Base-by-base conservation (phyloP, 1,139 yeast species). In the Zygosaccharomyces pseudobailii region DNA sequence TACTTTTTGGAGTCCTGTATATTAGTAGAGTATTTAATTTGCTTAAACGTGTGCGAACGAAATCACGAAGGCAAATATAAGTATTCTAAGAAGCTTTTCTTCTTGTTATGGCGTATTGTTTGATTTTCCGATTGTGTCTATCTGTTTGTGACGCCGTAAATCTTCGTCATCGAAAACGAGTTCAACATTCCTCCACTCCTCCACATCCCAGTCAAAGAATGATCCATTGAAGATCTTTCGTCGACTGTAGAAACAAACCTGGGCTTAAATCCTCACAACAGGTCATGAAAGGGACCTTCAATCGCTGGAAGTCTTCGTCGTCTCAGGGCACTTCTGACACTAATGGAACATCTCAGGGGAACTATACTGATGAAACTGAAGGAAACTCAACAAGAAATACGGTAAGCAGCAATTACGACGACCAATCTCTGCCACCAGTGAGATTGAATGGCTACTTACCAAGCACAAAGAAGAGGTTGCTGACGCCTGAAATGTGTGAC, bases 401-500 rank as follows among this genome's bases (percentile, higher is more conserved):
- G 7, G 17, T 13, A 13, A 35, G 27, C 33, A 6, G n/a, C 22
- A 38, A 25, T 23, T 35, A 36, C 36, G 41, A 46, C 6, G 47
- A 46, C 24, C 49, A 48, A 35, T 27, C 79, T 78, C 60, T 80
- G 42, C 74, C 78, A 1, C 77, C 79, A 0, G 64, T 82, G 5
- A 58, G 58, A 27, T 62, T 82, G 20, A 47, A 51, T 2, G 96
- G 96, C 0, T 87, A 84, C 61, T 70, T 71, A 31, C 59, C 69
- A 0, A 65, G 71, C 2, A 85, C 95, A 0, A 77, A 72, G 48
- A 79, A 79, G 52, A 72, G 75, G 53, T 67, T 90, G 8, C 60
- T 92, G 51, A 74, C 74, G 19, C 56, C 61, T 1, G 84, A 79
- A 40, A 69, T 90, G 56, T 92, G 94, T 1, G 84, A 77, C 49